These are phyloP conservation scores for Botrytis porri DNA, from an alignment of 2,329 filamentous ascomycete species.

Conservation along the genomic window DNA sequence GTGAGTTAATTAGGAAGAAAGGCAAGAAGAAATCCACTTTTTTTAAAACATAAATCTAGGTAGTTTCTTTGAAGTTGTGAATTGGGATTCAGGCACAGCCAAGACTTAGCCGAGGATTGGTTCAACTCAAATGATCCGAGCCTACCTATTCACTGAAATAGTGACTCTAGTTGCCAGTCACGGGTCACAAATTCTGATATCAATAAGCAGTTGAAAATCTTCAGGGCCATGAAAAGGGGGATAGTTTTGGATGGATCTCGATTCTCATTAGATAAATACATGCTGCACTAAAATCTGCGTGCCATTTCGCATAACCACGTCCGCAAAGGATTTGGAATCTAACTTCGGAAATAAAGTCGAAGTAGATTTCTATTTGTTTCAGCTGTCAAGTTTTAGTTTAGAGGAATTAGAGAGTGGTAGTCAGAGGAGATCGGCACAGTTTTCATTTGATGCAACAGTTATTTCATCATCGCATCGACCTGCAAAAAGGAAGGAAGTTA, in stretches of 20 bases:
- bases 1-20: fast-evolving
- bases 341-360: fast-evolving
- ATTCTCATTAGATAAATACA: fast-evolving
- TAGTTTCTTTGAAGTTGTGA: not conserved
- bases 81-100: not conserved
- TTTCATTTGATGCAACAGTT: not conserved
- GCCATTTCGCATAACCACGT: fast-evolving
- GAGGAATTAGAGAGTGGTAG: not conserved
- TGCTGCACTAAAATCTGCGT: not conserved
- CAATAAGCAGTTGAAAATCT: fast-evolving
- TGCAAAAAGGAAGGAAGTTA: not conserved
- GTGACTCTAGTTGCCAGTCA: not conserved
- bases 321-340: not conserved
- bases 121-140: not conserved
- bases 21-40: not conserved
- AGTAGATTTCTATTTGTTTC: fast-evolving
- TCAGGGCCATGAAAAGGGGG: not conserved
- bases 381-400: fast-evolving
- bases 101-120: not conserved
- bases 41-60: not conserved
- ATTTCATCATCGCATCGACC: not conserved
- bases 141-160: not conserved
- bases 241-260: not conserved
- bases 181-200: not conserved
- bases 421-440: fast-evolving